phyloP scores from a whole-genome alignment of 305 asterid genomes.

The Vinca major region DNA sequence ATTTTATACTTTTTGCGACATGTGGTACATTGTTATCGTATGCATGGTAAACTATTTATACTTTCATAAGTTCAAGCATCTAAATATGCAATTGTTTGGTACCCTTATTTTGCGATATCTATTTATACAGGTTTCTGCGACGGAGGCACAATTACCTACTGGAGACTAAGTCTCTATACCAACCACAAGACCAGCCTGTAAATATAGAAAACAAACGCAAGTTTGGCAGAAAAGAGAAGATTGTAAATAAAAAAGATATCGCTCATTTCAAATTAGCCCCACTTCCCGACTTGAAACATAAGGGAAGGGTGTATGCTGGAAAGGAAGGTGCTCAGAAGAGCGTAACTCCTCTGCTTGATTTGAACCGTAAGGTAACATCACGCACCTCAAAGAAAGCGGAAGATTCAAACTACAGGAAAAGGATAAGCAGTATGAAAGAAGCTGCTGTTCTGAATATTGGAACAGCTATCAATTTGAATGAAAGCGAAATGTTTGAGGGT shows the following conservation, averaged over 20 bases:
- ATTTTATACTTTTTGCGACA: too few relatives aligned
- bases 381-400: slow-evolving; percentile 22
- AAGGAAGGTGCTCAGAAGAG: slow-evolving; percentile 25
- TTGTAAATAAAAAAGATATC: slow-evolving; percentile 26
- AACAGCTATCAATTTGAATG: slow-evolving; percentile 26
- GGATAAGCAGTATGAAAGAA: slow-evolving; percentile 29
- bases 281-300: slow-evolving; percentile 25
- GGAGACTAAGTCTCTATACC: slow-evolving; percentile 28
- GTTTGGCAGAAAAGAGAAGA: slow-evolving; percentile 18
- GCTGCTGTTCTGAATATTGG: slow-evolving; percentile 11
- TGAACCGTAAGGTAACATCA: slow-evolving; percentile 21
- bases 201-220: slow-evolving; percentile 24
- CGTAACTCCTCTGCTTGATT: slow-evolving; percentile 17
- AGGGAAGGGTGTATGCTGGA: slow-evolving; percentile 28
- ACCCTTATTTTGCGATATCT: neutral
- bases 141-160: slow-evolving; percentile 38
- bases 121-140: slow-evolving; percentile 45
- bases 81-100: neutral
- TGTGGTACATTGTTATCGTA: neutral
- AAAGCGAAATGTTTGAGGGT: slow-evolving; percentile 27
- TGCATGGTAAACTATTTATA: too few relatives aligned
- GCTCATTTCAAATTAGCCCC: slow-evolving; percentile 29
- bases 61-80: too few relatives aligned
- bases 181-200: slow-evolving; percentile 18
- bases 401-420: slow-evolving; percentile 30